Evolutionary conservation across 2,329 filamentous ascomycete species (phyloP), one percentile per base, ranked within the genome.

Genomic region (Monilinia aucupariae): DNA sequence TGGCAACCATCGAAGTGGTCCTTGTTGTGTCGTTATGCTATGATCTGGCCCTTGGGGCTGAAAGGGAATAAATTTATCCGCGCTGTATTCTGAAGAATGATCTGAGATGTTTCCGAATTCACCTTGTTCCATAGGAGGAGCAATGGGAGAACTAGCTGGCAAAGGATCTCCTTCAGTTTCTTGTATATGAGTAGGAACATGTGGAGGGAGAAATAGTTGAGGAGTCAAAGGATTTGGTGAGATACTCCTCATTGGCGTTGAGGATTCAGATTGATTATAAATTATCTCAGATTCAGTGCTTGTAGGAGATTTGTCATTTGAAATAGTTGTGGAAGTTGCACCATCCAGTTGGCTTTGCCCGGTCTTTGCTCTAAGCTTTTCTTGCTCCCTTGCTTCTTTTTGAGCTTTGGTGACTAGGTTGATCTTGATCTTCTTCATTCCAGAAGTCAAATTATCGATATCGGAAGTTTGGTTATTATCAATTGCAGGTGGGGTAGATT

Each of bases 371-470:
- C 17, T 48, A 25, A 49, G 50, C 41, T 66, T 67, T 37, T 64
- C 69, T 61, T 72, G 71, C 59, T 80, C 79, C 32, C 77, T 79
- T 1, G 81, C 82, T 56, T 85, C 83, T 68, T 79, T 81, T 68
- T 85, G 81, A 47, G 83, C 78, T 64, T 85, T 79, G 1, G 83
- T 72, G 2, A 65, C 85, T 32, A 87, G 72, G 59, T 82, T 86
- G 68, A 87, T 85, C 70, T 82, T 85, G 64, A 87, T 83, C 72
- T 81, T 85, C 71, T 82, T 85, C 80, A 87, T 82, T 1, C 82
- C 81, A 43, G 76, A 78, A 0, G 83, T 82, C 65, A 88, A 77
- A 56, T 75, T 79, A 60, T 86, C 82, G 43, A 87, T 71, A 55
- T 80, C 80, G 54, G 69, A 59, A 48, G 45, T 47, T 39, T 64